phyloP scores from a whole-genome alignment of 768 basidiomycete genomes.

The Panus rudis region DNA sequence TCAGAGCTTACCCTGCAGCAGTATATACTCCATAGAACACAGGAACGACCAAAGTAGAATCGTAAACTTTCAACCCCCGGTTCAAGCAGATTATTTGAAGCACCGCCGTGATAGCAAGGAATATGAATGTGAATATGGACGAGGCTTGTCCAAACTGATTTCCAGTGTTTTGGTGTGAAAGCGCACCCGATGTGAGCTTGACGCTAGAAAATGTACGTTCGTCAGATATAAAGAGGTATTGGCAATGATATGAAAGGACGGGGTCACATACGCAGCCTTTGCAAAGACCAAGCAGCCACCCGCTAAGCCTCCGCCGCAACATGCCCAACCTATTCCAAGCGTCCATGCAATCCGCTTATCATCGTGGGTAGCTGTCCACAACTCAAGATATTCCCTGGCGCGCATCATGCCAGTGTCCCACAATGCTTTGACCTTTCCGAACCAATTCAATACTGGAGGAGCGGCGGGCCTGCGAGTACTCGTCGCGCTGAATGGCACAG shows the following conservation, averaged over 20 bases:
- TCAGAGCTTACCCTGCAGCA: slow-evolving; percentile 55
- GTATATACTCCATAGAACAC: slow-evolving; percentile 94
- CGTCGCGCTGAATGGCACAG: slow-evolving; percentile 44
- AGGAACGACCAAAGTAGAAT: slow-evolving; percentile 87
- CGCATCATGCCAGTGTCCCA: slow-evolving; percentile 45
- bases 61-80: slow-evolving; percentile 83
- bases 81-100: slow-evolving; percentile 90
- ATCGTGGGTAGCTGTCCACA: slow-evolving; percentile 70
- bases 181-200: slow-evolving; percentile 65
- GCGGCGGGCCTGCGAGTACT: slow-evolving; percentile 20
- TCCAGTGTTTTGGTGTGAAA: slow-evolving; percentile 77
- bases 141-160: slow-evolving; percentile 82
- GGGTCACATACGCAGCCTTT: slow-evolving; percentile 52
- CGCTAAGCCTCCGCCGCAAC: slow-evolving; percentile 84
- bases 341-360: slow-evolving; percentile 88
- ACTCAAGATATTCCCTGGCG: slow-evolving; percentile 58
- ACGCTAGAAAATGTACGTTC: slow-evolving; percentile 40
- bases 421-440: slow-evolving; percentile 28
- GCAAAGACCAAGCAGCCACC: slow-evolving; percentile 88
- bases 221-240: not conserved
- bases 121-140: slow-evolving; percentile 60
- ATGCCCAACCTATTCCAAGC: slow-evolving; percentile 91
- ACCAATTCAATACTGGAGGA: slow-evolving; percentile 17
- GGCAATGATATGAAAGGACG: slow-evolving; percentile 7
- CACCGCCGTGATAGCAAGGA: slow-evolving; percentile 65